Conservation (phyloP, 2,329 filamentous ascomycete species). For the Aspergillus flavus region DNA sequence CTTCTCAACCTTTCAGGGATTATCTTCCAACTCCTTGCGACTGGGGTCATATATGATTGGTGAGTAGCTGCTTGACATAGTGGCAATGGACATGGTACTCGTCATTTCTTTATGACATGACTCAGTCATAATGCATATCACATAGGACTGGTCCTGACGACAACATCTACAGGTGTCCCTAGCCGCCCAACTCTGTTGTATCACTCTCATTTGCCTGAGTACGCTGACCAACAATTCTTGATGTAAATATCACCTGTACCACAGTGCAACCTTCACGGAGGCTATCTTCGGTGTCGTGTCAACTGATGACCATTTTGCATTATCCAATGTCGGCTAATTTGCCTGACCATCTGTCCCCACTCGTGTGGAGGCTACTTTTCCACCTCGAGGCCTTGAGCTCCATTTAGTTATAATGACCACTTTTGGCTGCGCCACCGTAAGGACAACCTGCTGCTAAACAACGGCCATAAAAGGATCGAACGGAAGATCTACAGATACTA, state of each 20-base stretch:
- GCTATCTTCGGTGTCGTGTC: background rate
- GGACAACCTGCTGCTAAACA: background rate
- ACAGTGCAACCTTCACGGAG: background rate
- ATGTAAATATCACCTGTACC: background rate
- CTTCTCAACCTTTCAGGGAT: background rate
- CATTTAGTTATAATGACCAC: background rate
- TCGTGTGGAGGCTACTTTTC: background rate
- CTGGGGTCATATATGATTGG: background rate
- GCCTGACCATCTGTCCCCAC: background rate
- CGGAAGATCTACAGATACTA: constrained; percentile 1
- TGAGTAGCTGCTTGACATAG: background rate
- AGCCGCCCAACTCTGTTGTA: background rate
- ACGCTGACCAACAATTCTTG: background rate
- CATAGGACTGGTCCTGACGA: background rate
- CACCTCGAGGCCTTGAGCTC: background rate
- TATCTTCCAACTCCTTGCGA: background rate
- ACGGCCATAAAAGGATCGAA: background rate
- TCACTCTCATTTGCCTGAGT: background rate
- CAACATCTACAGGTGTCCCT: background rate
- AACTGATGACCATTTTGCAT: constrained; percentile 23
- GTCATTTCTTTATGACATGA: constrained; percentile 1
- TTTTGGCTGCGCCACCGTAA: background rate
- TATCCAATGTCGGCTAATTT: constrained; percentile 6
- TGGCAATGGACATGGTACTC: background rate
- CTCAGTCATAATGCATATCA: background rate